phyloP scores from a whole-genome alignment of 2,329 filamentous ascomycete species.

The Chrysoporthe deuterocubensis region DNA sequence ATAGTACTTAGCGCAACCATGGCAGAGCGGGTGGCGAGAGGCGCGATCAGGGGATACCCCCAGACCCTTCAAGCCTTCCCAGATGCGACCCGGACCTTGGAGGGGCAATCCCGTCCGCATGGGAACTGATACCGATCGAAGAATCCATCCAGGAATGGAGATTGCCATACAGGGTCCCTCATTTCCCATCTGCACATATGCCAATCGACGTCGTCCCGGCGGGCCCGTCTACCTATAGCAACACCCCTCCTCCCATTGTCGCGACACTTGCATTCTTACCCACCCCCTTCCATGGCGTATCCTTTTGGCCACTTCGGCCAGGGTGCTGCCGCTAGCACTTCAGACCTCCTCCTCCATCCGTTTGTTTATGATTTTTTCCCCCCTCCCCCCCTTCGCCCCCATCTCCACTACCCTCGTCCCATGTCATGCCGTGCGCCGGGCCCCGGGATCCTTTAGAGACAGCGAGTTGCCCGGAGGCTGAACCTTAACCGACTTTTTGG shows the following conservation, averaged over 20 bases:
- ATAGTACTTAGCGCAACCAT: neutral
- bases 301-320: conserved; percentile 18
- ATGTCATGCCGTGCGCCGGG: conserved; percentile 25
- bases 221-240: conserved; percentile 16
- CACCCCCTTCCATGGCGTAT: conserved; percentile 22
- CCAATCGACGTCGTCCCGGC: conserved; percentile 22
- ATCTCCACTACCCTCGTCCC: conserved; percentile 26
- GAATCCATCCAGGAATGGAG: conserved; percentile 21
- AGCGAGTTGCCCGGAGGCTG: conserved; percentile 14
- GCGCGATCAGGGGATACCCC: conserved; percentile 21
- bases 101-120: conserved; percentile 17
- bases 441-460: conserved; percentile 17
- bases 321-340: conserved; percentile 17
- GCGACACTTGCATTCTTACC: conserved; percentile 19
- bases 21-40: conserved; percentile 25
- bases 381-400: conserved; percentile 13
- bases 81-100: conserved; percentile 10
- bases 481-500: conserved; percentile 24
- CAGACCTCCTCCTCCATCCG: neutral
- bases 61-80: conserved; percentile 5
- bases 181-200: conserved; percentile 22
- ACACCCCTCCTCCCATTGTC: conserved; percentile 23
- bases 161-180: conserved; percentile 24
- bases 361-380: neutral
- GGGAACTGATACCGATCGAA: conserved; percentile 24